Evolutionary conservation across 2,329 filamentous ascomycete species (phyloP).

Genomic region (Amauroascus verrucosus): DNA sequence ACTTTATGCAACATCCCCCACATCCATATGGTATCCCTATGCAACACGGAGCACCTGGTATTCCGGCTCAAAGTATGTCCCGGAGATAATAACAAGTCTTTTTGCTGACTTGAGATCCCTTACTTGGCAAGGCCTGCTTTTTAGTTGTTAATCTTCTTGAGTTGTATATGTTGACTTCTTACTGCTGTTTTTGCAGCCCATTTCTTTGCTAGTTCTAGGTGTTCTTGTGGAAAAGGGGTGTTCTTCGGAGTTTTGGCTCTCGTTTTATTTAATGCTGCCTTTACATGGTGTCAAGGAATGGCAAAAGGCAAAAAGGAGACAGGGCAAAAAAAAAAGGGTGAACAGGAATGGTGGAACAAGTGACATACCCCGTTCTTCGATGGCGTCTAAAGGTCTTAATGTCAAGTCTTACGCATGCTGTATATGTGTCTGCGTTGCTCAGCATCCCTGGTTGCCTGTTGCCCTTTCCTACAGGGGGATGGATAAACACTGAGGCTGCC

Average conservation of each 20-base stretch:
- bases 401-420: background rate
- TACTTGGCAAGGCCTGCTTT: background rate
- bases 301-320: conserved; percentile 8
- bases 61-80: conserved; percentile 28
- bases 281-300: conserved; percentile 3
- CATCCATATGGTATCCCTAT: conserved; percentile 38
- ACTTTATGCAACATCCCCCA: conserved; percentile 27
- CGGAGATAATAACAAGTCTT: conserved; percentile 22
- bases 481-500: background rate
- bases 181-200: conserved; percentile 15
- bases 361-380: conserved; percentile 4
- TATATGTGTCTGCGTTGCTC: conserved; percentile 1
- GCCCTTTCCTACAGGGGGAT: background rate
- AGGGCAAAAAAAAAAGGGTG: conserved; percentile 3
- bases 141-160: conserved; percentile 16
- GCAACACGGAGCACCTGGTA: conserved; percentile 28
- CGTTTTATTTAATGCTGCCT: background rate
- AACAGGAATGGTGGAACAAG: conserved; percentile 6
- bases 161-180: conserved; percentile 19
- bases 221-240: background rate
- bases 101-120: background rate
- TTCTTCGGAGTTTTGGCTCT: background rate
- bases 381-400: conserved; percentile 7
- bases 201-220: conserved; percentile 4
- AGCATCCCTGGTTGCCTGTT: background rate